Conservation (phyloP, 1,139 yeast genomes). For the Entelexis paramagnoliae region DNA sequence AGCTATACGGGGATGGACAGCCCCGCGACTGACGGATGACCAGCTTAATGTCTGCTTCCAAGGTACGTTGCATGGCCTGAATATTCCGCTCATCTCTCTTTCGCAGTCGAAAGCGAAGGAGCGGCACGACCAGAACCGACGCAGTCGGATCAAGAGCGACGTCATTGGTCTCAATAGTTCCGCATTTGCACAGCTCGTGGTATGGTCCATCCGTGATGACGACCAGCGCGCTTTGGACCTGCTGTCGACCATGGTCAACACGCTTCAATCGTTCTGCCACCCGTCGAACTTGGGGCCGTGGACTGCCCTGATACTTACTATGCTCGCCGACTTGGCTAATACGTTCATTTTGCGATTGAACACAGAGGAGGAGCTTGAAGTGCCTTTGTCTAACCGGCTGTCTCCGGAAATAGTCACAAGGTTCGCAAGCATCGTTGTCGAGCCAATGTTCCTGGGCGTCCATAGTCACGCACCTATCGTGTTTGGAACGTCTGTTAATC, state of each 20-base stretch:
- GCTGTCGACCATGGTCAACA: conserved; percentile 48
- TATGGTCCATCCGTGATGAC: conserved; percentile 51
- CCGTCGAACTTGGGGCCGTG: conserved; percentile 86
- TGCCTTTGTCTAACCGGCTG: conserved; percentile 38
- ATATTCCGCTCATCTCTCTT: conserved; percentile 15
- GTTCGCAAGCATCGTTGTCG: conserved; percentile 50
- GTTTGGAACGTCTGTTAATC: conserved; percentile 49
- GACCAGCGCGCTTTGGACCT: conserved; percentile 29
- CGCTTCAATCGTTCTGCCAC: conserved; percentile 77
- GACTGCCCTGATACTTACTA: conserved; percentile 61
- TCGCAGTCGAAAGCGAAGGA: conserved; percentile 5
- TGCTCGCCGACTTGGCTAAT: conserved; percentile 38
- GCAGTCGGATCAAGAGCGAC: not conserved
- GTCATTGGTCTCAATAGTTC: conserved; percentile 21
- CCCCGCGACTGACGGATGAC: not conserved
- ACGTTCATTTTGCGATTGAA: conserved; percentile 32
- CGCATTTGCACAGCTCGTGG: conserved; percentile 46
- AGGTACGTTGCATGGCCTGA: conserved; percentile 11
- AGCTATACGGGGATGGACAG: not conserved
- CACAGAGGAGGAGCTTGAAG: conserved; percentile 26
- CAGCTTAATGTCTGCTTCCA: conserved; percentile 14
- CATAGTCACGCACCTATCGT: conserved; percentile 61
- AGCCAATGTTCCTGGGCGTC: conserved; percentile 58
- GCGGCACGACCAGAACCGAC: not conserved
- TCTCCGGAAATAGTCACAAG: conserved; percentile 39